Evolutionary conservation across 306 rosid species (phyloP).

Genomic region (Cicer arietinum): DNA sequence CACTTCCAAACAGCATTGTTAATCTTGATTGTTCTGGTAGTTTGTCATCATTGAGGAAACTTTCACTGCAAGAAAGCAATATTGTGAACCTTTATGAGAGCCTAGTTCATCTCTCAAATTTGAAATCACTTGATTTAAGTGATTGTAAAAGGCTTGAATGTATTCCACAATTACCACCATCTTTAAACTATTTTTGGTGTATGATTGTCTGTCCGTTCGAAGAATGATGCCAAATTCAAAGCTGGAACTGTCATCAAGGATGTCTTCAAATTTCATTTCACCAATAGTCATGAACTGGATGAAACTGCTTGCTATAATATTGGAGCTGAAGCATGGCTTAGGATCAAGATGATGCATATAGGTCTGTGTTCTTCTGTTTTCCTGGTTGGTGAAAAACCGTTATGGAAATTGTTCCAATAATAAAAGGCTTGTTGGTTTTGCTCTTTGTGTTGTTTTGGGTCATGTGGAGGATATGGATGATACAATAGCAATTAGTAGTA

Average conservation of each 20-base stretch:
- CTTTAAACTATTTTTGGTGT: slow-evolving; percentile 30
- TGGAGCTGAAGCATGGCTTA: slow-evolving; percentile 28
- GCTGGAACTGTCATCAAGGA: slow-evolving; percentile 1
- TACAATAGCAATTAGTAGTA: neutral
- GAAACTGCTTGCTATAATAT: slow-evolving; percentile 14
- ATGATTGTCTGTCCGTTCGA: slow-evolving; percentile 34
- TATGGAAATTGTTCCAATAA: neutral
- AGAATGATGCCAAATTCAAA: slow-evolving; percentile 29
- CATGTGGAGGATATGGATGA: slow-evolving; percentile 4
- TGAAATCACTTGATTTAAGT: slow-evolving; percentile 44
- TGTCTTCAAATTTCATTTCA: slow-evolving; percentile 35
- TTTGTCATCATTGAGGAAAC: too few relatives aligned
- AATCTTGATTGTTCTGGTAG: too few relatives aligned
- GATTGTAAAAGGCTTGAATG: slow-evolving; percentile 39
- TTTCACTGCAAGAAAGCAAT: too few relatives aligned
- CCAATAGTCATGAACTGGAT: slow-evolving; percentile 8
- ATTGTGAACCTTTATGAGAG: neutral
- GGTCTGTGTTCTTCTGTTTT: slow-evolving; percentile 28
- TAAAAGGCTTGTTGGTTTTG: slow-evolving; percentile 17
- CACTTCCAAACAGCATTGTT: too few relatives aligned
- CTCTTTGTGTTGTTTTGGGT: slow-evolving; percentile 18
- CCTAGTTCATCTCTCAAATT: slow-evolving; percentile 37
- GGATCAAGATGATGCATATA: slow-evolving; percentile 17
- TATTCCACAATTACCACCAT: slow-evolving; percentile 41
- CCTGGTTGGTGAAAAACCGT: slow-evolving; percentile 33